phyloP scores from a whole-genome alignment of 257 asterid genomes.

The Ehretia macrophylla region DNA sequence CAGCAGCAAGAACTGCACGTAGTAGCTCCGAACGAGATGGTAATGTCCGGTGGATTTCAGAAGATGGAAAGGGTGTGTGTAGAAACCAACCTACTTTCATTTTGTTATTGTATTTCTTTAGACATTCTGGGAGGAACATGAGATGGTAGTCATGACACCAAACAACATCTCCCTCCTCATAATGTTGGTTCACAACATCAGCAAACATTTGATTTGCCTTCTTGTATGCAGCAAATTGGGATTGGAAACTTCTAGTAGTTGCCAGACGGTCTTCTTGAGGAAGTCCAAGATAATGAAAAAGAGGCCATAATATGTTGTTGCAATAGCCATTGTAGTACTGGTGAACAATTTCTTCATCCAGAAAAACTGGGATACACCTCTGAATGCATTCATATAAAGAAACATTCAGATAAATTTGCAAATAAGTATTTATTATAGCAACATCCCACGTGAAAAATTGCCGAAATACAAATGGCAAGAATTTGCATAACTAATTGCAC shows the following conservation, averaged over 20 bases:
- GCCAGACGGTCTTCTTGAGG: conserved; percentile 96
- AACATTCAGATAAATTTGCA: neutral
- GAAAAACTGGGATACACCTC: conserved; percentile 90
- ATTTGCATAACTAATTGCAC: too few species aligned
- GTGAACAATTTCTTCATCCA: conserved; percentile 76
- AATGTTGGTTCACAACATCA: conserved; percentile 71
- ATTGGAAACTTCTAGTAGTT: conserved; percentile 84
- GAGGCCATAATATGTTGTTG: conserved; percentile 91
- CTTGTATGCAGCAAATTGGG: conserved; percentile 82
- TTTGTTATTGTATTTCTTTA: conserved; percentile 55
- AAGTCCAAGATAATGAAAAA: conserved; percentile 86
- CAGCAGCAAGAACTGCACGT: conserved; percentile 87
- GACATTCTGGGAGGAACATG: conserved; percentile 84
- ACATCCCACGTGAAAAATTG: too few species aligned
- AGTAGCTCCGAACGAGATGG: conserved; percentile 80
- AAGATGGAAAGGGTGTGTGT: conserved; percentile 90
- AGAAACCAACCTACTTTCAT: conserved; percentile 97
- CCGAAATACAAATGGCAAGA: too few species aligned
- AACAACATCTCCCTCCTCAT: conserved; percentile 82
- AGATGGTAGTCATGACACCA: conserved; percentile 96
- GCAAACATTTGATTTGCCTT: conserved; percentile 87
- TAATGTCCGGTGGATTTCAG: conserved; percentile 78
- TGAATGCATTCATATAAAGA: conserved; percentile 22
- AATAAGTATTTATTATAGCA: too few species aligned
- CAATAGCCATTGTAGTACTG: conserved; percentile 86